A percentile compares a stretch with the other conserved stretches of the same genome.
These are phyloP conservation scores for Ceriops tagal DNA, from an alignment of 345 rosid genomes.

Conservation along the genomic window DNA sequence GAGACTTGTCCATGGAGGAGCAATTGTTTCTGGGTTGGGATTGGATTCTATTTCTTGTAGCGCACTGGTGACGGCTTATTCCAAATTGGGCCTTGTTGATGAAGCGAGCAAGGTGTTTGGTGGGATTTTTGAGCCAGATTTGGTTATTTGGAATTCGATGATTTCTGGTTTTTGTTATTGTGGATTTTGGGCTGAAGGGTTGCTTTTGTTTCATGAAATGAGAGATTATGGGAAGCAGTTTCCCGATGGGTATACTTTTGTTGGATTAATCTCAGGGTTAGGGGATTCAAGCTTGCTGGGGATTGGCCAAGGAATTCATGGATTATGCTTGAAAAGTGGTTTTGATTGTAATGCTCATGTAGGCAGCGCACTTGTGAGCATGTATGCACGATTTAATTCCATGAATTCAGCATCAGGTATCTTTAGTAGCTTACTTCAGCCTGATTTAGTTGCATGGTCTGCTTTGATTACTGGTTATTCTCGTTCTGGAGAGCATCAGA, in stretches of 20 bases:
- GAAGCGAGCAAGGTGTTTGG: conserved; percentile 58
- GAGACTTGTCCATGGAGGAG: conserved; percentile 55
- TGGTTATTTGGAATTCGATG: conserved; percentile 80
- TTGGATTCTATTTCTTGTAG: conserved; percentile 53
- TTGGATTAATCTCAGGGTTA: conserved; percentile 55
- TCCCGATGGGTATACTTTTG: conserved; percentile 73
- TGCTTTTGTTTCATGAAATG: conserved; percentile 54
- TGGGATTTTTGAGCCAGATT: conserved; percentile 53
- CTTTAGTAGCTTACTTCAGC: conserved; percentile 41
- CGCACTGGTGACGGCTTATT: conserved; percentile 65
- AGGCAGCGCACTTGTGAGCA: conserved; percentile 57
- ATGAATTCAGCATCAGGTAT: conserved; percentile 54
- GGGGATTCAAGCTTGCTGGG: conserved; percentile 34
- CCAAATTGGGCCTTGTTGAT: conserved; percentile 43
- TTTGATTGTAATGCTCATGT: conserved; percentile 54
- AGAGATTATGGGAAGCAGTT: conserved; percentile 27
- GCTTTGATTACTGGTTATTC: conserved; percentile 67
- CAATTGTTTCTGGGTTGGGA: conserved; percentile 51
- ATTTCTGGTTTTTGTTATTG: conserved; percentile 56
- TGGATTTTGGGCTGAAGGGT: conserved; percentile 49
- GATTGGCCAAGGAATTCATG: conserved; percentile 63
- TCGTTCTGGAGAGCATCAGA: conserved; percentile 51
- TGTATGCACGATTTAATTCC: conserved; percentile 65
- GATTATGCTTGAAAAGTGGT: conserved; percentile 57
- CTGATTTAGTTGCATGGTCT: conserved; percentile 78